These are phyloP conservation scores for Hypoxylon subgilvum DNA, from an alignment of 495 filamentous ascomycete species.

Conservation along the genomic window DNA sequence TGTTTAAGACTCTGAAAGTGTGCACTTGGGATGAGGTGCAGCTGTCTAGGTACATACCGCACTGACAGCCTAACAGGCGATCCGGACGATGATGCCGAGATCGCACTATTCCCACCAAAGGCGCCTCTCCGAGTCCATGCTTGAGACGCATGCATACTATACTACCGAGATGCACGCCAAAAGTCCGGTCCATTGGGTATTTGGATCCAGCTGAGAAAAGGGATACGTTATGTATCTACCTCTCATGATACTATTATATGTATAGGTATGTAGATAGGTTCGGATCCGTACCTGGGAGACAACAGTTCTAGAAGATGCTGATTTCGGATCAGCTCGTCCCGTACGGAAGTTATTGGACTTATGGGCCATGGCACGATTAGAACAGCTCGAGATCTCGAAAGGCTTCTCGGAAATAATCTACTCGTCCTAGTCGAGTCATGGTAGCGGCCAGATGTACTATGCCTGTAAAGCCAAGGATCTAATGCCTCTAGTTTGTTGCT, in stretches of 20 bases:
- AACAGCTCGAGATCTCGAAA: background rate
- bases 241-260: no score
- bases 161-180: no score
- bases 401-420: background rate
- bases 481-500: conserved; percentile 11
- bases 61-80: conserved; percentile 12
- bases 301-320: no score
- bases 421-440: background rate
- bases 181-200: no score
- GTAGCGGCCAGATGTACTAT: conserved; percentile 2
- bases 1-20: conserved; percentile 5
- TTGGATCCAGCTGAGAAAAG: no score
- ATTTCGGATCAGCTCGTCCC: conserved; percentile 5
- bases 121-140: no score
- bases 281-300: no score
- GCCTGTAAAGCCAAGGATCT: conserved; percentile 3
- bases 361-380: background rate
- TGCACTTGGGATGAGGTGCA: conserved; percentile 4
- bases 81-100: conserved; percentile 20
- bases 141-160: no score
- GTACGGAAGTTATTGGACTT: conserved; percentile 15
- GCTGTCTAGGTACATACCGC: conserved; percentile 10
- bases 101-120: background rate
- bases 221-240: no score
- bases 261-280: no score